Evolutionary conservation across 352 stramenopile genomes (phyloP).

Genomic region (Pythium aristosporum): DNA sequence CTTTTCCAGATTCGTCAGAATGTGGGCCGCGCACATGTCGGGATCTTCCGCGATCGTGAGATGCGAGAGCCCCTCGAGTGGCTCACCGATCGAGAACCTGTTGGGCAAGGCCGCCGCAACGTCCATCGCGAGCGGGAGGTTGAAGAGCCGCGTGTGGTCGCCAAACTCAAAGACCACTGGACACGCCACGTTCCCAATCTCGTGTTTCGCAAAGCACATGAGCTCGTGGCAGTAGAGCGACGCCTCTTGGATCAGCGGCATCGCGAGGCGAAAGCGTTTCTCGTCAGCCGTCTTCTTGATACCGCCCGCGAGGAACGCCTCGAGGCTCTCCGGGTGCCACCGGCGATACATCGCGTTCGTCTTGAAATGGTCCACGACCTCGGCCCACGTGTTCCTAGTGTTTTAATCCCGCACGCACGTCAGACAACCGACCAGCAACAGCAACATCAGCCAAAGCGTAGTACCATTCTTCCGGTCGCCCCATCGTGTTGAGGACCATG

Average conservation of each 20-base stretch:
- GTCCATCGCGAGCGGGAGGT: background rate
- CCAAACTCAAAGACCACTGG: slow-evolving; percentile 14
- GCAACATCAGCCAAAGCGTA: background rate
- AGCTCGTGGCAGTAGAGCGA: slow-evolving; percentile 24
- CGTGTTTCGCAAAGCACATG: slow-evolving; percentile 3
- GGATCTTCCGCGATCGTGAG: slow-evolving; percentile 22
- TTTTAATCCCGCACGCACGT: background rate
- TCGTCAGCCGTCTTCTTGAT: slow-evolving; percentile 11
- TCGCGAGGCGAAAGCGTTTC: slow-evolving; percentile 14
- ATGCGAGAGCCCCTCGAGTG: slow-evolving; percentile 12
- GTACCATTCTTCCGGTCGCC: slow-evolving; percentile 12
- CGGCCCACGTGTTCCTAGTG: slow-evolving; percentile 20
- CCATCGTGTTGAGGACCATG: slow-evolving; percentile 18
- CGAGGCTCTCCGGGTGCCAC: slow-evolving; percentile 15
- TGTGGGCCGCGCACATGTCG: slow-evolving; percentile 11
- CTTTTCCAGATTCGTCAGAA: slow-evolving; percentile 10
- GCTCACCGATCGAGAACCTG: background rate
- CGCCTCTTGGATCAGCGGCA: slow-evolving; percentile 14
- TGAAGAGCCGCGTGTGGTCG: slow-evolving; percentile 18
- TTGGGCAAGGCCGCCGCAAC: background rate
- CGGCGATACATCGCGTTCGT: slow-evolving; percentile 5
- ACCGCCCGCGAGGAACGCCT: slow-evolving; percentile 17
- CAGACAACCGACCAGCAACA: background rate
- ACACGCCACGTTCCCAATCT: slow-evolving; percentile 9
- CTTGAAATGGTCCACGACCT: slow-evolving; percentile 16